phyloP scores from a whole-genome alignment of 495 filamentous ascomycete genomes.

The Penicillium daleae region DNA sequence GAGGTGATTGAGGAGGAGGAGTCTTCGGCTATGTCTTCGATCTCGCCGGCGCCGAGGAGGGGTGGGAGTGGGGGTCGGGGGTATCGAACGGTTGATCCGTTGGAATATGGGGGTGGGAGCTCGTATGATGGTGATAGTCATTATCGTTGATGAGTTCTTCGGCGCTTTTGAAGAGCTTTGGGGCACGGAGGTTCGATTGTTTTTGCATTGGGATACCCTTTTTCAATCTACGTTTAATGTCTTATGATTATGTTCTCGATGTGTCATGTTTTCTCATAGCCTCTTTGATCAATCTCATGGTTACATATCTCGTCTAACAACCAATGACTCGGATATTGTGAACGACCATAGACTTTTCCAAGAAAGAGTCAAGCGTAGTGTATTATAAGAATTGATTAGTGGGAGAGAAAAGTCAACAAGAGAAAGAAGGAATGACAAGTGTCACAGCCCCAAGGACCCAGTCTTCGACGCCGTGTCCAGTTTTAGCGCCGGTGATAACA shows the following conservation, averaged over 20 bases:
- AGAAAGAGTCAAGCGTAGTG: background rate
- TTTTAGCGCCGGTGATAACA: slow-evolving; percentile 22
- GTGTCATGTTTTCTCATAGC: background rate
- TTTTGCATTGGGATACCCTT: slow-evolving; percentile 22
- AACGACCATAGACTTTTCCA: background rate
- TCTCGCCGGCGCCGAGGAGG: slow-evolving; percentile 23
- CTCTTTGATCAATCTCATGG: background rate
- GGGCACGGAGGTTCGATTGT: background rate
- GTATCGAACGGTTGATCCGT: slow-evolving; percentile 29
- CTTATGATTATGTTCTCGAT: slow-evolving; percentile 7
- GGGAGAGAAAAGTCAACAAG: background rate
- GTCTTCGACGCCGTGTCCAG: slow-evolving; percentile 20
- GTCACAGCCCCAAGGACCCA: background rate
- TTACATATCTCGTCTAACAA: background rate
- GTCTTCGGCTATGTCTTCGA: slow-evolving; percentile 23
- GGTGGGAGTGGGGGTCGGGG: slow-evolving; percentile 25
- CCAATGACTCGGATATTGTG: background rate
- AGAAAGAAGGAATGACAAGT: slow-evolving; percentile 9
- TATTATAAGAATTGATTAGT: background rate
- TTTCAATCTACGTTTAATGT: background rate
- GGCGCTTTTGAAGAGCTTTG: no score
- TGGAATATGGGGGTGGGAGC: slow-evolving; percentile 38
- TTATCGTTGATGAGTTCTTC: slow-evolving; percentile 11
- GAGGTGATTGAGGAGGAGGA: slow-evolving; percentile 44
- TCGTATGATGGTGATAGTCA: slow-evolving; percentile 26